Percentiles rank a stretch among this genome's conserved stretches.
These are phyloP conservation scores for Balansia obtecta DNA, from an alignment of 2,329 filamentous ascomycete species.

Conservation along the genomic window DNA sequence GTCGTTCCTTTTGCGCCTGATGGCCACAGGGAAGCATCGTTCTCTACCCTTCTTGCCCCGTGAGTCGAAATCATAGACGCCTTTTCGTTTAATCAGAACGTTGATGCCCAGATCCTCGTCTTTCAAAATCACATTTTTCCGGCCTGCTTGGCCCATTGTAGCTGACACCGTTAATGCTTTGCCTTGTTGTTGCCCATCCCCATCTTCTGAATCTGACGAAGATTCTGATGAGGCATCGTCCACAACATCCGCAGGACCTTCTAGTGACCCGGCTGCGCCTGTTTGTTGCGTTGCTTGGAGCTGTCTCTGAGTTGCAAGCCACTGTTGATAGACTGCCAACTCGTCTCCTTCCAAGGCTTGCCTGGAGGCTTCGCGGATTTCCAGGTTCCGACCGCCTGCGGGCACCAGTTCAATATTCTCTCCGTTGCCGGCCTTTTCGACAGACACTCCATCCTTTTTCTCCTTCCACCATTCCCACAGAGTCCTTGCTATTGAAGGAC, in stretches of 20 bases:
- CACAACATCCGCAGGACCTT: conserved; percentile 58
- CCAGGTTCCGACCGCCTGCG: conserved; percentile 48
- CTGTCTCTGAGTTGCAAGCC: conserved; percentile 77
- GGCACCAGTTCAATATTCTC: conserved; percentile 55
- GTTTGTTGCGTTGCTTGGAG: conserved; percentile 69
- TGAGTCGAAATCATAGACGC: conserved; percentile 88
- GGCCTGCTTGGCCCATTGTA: conserved; percentile 68
- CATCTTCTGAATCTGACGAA: conserved; percentile 76
- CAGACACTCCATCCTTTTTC: conserved; percentile 47
- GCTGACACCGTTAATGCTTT: conserved; percentile 83
- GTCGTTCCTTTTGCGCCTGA: conserved; percentile 67
- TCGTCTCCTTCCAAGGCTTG: conserved; percentile 64
- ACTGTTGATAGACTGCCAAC: conserved; percentile 76
- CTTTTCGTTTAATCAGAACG: conserved; percentile 75
- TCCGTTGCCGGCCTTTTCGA: conserved; percentile 40
- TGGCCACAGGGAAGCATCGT: conserved; percentile 78
- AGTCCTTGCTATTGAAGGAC: conserved; percentile 53
- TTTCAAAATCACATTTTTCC: conserved; percentile 74
- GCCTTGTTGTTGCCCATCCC: conserved; percentile 81
- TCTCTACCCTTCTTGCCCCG: conserved; percentile 85
- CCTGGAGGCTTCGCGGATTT: conserved; percentile 47
- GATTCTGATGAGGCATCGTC: conserved; percentile 81
- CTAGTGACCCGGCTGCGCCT: conserved; percentile 53
- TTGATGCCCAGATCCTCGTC: conserved; percentile 90
- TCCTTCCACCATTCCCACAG: conserved; percentile 75